A percentile compares a stretch with the other conserved stretches of the same genome.
phyloP scores from a whole-genome alignment of 768 basidiomycete species.

The Myochromella boudieri region DNA sequence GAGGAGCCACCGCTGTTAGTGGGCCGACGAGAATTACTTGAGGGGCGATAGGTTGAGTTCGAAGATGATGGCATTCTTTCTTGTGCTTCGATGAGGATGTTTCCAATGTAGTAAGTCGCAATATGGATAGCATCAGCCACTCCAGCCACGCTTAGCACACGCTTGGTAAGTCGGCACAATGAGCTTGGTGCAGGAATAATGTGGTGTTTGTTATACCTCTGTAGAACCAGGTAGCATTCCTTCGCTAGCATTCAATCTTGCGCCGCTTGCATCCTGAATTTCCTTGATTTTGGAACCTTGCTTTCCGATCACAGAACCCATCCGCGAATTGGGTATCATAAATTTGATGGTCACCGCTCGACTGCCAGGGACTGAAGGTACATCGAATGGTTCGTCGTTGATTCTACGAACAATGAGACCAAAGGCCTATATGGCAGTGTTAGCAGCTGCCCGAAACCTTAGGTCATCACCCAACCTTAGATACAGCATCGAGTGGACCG shows the following conservation, averaged over 20 bases:
- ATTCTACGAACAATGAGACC: constrained; percentile 98
- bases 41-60: constrained; percentile 68
- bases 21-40: constrained; percentile 51
- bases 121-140: constrained; percentile 99
- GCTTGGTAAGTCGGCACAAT: constrained; percentile 46
- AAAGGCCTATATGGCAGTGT: constrained; percentile 69
- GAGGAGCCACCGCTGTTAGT: constrained; percentile 59
- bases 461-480: constrained; percentile 63
- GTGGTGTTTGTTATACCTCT: constrained; percentile 59
- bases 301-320: constrained; percentile 99
- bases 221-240: constrained; percentile 99
- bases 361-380: constrained; percentile 95
- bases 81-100: constrained; percentile 92
- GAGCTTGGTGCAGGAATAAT: constrained; percentile 10
- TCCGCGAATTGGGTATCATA: constrained; percentile 98
- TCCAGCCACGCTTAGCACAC: constrained; percentile 95
- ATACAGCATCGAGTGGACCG: constrained; percentile 96
- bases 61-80: constrained; percentile 75
- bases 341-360: constrained; percentile 99
- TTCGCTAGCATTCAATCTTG: constrained; percentile 93
- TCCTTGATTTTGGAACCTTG: constrained; percentile 98
- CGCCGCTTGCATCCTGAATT: constrained; percentile 98
- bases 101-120: constrained; percentile 98
- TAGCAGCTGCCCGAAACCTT: neutral
- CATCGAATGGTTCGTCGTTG: constrained; percentile 98